Percentiles rank a stretch among this genome's conserved stretches.
These are phyloP conservation scores for Pleurotus citrinopileatus DNA, from an alignment of 768 basidiomycete genomes.

Conservation along the genomic window DNA sequence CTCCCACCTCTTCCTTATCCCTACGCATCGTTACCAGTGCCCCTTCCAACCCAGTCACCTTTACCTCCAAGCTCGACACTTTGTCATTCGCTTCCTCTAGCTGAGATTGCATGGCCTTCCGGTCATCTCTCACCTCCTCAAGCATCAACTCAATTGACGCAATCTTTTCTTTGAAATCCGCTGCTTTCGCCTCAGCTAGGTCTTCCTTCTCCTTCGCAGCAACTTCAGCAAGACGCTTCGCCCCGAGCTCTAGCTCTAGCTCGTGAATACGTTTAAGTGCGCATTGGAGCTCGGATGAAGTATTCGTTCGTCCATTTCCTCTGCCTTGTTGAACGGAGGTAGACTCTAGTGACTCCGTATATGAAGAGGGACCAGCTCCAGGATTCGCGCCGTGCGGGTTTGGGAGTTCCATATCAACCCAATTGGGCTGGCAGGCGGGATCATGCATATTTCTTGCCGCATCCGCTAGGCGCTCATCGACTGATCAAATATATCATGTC, in stretches of 20 bases:
- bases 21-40: neutral
- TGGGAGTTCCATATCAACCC: neutral
- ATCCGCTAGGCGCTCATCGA: constrained; percentile 1
- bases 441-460: neutral
- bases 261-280: neutral
- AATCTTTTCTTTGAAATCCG: neutral
- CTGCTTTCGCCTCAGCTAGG: neutral
- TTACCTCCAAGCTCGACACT: neutral
- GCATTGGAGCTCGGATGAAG: neutral
- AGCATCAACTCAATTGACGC: neutral
- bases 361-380: neutral
- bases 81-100: neutral
- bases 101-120: neutral
- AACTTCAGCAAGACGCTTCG: neutral
- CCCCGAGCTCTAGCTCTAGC: neutral
- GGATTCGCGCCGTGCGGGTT: neutral
- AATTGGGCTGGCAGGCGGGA: neutral
- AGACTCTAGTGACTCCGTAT: neutral
- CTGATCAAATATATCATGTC: neutral
- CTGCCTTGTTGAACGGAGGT: neutral
- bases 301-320: neutral
- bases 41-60: neutral
- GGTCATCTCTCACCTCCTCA: neutral
- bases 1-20: neutral
- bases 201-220: neutral